Percentiles rank a stretch among this genome's conserved stretches.
These are phyloP conservation scores for Gnaphalium uliginosum DNA, from an alignment of 129 eudicot species.

Conservation along the genomic window DNA sequence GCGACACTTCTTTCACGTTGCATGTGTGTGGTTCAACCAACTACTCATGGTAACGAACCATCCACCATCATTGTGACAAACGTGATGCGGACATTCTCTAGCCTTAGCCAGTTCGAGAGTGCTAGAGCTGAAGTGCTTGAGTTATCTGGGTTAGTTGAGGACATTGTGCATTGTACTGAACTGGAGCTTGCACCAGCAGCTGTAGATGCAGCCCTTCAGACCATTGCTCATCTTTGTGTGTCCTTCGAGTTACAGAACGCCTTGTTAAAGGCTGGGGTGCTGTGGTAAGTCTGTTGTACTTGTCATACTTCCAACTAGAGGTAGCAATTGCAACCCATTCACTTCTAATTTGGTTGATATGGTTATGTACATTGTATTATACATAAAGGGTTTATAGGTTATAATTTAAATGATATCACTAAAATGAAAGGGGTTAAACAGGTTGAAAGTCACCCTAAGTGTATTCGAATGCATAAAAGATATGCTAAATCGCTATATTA, in stretches of 20 bases:
- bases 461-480: neutral
- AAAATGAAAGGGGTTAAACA: neutral
- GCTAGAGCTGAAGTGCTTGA: slow-evolving; percentile 81
- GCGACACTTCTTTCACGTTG: slow-evolving; percentile 89
- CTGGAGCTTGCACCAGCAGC: slow-evolving; percentile 89
- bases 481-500: neutral
- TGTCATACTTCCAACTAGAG: neutral
- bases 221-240: slow-evolving; percentile 85
- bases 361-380: neutral
- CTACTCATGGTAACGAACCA: slow-evolving; percentile 84
- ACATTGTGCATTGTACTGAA: slow-evolving; percentile 95
- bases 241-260: slow-evolving; percentile 83
- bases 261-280: slow-evolving; percentile 81
- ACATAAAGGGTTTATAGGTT: neutral
- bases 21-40: slow-evolving; percentile 96
- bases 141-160: slow-evolving; percentile 75
- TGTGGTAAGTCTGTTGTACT: slow-evolving; percentile 54
- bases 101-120: slow-evolving; percentile 86
- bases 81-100: slow-evolving; percentile 78
- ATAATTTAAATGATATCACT: neutral
- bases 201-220: slow-evolving; percentile 88
- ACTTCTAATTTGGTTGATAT: neutral
- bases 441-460: neutral
- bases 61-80: slow-evolving; percentile 81
- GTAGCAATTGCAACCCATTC: neutral